A percentile compares a stretch with the other conserved stretches of the same genome.
These are phyloP conservation scores for Teratosphaeria pseudoeucalypti DNA, from an alignment of 2,329 filamentous ascomycete species.

Conservation along the genomic window DNA sequence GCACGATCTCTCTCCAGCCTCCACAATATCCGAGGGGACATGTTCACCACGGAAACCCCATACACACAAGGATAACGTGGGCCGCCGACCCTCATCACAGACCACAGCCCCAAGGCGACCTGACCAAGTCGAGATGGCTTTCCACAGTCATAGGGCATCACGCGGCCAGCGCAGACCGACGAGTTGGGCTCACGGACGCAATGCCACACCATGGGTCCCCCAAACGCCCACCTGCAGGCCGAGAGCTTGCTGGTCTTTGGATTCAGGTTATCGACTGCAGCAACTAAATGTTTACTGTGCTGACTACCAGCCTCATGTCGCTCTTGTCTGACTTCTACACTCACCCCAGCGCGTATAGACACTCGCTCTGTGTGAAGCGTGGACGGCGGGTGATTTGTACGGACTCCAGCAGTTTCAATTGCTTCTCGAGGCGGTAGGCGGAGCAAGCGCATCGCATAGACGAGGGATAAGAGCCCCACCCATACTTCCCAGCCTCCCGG, in stretches of 20 bases:
- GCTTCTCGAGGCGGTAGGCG: not conserved
- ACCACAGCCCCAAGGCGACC: not conserved
- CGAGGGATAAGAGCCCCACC: not conserved
- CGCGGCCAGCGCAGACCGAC: not conserved
- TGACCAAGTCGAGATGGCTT: not conserved
- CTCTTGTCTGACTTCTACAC: not conserved
- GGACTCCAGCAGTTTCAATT: not conserved
- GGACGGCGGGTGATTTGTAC: not conserved
- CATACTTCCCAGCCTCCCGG: not conserved
- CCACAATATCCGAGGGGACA: not conserved
- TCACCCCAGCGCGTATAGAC: not conserved
- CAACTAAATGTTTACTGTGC: not conserved
- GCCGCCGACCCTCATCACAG: not conserved
- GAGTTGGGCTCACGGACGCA: not conserved
- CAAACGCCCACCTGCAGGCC: not conserved
- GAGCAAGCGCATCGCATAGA: not conserved
- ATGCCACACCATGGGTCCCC: not conserved
- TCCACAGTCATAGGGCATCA: not conserved
- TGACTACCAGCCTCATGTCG: not conserved
- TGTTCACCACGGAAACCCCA: not conserved
- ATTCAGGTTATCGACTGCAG: not conserved
- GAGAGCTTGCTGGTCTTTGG: not conserved
- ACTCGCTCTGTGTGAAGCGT: not conserved
- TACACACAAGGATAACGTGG: not conserved
- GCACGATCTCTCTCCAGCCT: not conserved